Percentiles rank a stretch among this genome's conserved stretches.
These are phyloP conservation scores for Pyronema omphalodes DNA, from an alignment of 495 filamentous ascomycete species.

Conservation along the genomic window DNA sequence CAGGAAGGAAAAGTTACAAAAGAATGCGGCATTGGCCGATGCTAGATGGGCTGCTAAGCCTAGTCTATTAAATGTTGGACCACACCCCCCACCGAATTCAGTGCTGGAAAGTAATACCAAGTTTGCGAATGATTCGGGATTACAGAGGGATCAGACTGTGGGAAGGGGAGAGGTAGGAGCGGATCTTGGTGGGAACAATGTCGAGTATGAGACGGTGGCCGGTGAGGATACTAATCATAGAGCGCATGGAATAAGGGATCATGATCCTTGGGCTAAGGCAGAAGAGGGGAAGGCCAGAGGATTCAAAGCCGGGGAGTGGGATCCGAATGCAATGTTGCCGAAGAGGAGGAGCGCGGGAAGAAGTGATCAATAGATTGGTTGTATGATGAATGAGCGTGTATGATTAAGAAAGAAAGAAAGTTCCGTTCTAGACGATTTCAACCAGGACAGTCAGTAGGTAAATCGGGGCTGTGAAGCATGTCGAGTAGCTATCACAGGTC, in stretches of 20 bases:
- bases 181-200: constrained; percentile 5
- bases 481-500: no score
- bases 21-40: constrained; percentile 61
- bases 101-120: constrained; percentile 9
- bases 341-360: constrained; percentile 1
- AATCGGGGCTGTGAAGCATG: no score
- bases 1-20: constrained; percentile 46
- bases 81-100: constrained; percentile 9
- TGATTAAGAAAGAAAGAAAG: not conserved
- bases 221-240: constrained; percentile 3
- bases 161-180: constrained; percentile 1
- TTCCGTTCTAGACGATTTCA: not conserved
- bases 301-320: constrained; percentile 5
- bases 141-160: not conserved
- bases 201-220: not conserved
- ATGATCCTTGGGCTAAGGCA: constrained; percentile 13
- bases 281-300: constrained; percentile 5
- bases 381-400: not conserved
- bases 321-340: not conserved
- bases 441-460: no score
- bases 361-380: not conserved
- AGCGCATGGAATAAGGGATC: constrained; percentile 2
- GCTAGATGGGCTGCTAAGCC: constrained; percentile 70
- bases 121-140: constrained; percentile 5
- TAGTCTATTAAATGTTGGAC: constrained; percentile 24